Conservation (phyloP, 129 eudicot genomes). For the Flaveria bidentis region DNA sequence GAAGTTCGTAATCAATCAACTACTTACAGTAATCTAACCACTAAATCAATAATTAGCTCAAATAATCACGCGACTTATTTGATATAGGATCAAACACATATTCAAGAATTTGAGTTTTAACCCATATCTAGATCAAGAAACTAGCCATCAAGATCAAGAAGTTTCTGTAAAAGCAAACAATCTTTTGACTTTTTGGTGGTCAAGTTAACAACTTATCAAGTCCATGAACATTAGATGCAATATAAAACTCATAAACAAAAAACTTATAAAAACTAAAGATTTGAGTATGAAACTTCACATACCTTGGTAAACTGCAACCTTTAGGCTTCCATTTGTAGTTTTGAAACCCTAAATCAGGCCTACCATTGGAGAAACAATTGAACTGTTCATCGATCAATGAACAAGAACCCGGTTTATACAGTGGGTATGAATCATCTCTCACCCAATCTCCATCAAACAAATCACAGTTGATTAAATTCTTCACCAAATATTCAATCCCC, state of each 20-base stretch:
- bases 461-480: slow-evolving; percentile 56
- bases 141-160: not conserved
- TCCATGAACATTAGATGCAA: not conserved
- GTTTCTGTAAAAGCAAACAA: no score
- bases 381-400: slow-evolving; percentile 74
- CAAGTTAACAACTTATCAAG: no score
- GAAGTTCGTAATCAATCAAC: slow-evolving; percentile 11
- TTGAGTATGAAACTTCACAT: not conserved
- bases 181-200: no score
- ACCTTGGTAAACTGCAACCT: slow-evolving; percentile 81
- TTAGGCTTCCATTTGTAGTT: slow-evolving; percentile 78
- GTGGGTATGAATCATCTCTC: slow-evolving; percentile 73
- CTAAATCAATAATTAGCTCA: slow-evolving; percentile 3
- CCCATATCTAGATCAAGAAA: not conserved
- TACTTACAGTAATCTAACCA: not conserved
- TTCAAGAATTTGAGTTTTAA: not conserved
- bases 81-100: not conserved
- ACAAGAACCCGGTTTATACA: slow-evolving; percentile 80
- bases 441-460: slow-evolving; percentile 85
- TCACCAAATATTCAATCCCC: slow-evolving; percentile 47
- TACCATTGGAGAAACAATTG: slow-evolving; percentile 67
- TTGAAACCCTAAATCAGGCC: slow-evolving; percentile 69
- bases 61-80: not conserved
- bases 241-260: slow-evolving; percentile 5
- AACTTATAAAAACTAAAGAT: not conserved